Base-by-base conservation (phyloP, 257 asterid species). In the Nicotiana undulata region DNA sequence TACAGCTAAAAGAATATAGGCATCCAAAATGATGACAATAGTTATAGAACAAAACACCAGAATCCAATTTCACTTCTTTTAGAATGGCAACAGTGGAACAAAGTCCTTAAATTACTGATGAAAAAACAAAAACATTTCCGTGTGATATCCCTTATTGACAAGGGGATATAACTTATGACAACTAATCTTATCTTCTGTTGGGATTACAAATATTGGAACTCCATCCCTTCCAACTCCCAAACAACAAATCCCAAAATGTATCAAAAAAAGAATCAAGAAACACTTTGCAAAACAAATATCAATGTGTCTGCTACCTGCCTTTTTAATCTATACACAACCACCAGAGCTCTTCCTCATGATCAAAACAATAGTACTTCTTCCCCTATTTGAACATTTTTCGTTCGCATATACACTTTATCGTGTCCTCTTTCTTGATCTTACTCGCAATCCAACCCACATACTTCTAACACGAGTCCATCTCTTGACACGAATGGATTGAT, bases 381-480 rank as follows among this genome's bases (percentile, higher is more conserved):
- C 72, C 58, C 32, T 2, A 13, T 17, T 18, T 12, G 37, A 61
- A 15, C 72, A 34, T 24, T 59, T 24, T 59, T 20, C 22, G 6
- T 59, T 77, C 81, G 46, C 81, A 58, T 58, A 77, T 63, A 77
- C 81, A 77, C 68, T 77, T 60, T 77, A 76, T 44, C 31, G 10
- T 40, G 12, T 24, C 28, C 32, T 24, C 1, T 44, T 70, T n/a
- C 22, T 24, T 22, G 4, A 22, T 70, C 40, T 81, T 80, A 91
- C 63, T 83, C 83, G 82, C 95, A 91, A 51, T 91, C 87, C 87
- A 91, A 85, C 77, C 93, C 95, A 28, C 95, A 91, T 59, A 88
- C 88, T 75, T 91, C 95, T 75, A 91, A 49, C 51, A 87, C 82
- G 18, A 88, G 76, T 22, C 95, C 95, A 29, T 83, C 92, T 79